Percentiles rank a stretch among this genome's conserved stretches.
phyloP scores from a whole-genome alignment of 306 rosid species.

The Corylus americana region DNA sequence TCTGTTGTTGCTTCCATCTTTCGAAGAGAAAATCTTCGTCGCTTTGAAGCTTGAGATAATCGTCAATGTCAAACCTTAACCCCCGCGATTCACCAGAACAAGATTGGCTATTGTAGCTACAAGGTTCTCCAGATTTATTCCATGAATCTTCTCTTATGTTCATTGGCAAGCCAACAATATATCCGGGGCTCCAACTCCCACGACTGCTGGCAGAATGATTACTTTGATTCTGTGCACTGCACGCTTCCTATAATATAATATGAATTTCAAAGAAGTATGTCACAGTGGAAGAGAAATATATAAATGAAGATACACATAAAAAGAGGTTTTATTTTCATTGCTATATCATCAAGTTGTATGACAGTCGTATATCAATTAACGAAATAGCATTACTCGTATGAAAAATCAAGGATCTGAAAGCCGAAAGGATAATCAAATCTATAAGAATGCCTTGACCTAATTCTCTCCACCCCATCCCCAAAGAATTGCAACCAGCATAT shows the following conservation, averaged over 20 bases:
- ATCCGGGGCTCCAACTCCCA: conserved; percentile 90
- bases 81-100: conserved; percentile 43
- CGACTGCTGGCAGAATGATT: conserved; percentile 65
- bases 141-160: conserved; percentile 47
- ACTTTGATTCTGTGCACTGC: conserved; percentile 38
- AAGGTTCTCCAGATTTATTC: conserved; percentile 41
- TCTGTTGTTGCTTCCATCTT: conserved; percentile 64
- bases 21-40: conserved; percentile 63
- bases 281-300: not conserved
- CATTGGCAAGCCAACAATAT: conserved; percentile 37
- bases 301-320: not conserved
- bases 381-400: too few species aligned
- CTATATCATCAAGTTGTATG: too few species aligned
- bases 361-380: too few species aligned
- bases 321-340: too few species aligned
- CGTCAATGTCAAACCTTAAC: conserved; percentile 56
- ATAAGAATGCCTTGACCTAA: not conserved
- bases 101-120: conserved; percentile 28
- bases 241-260: conserved; percentile 46
- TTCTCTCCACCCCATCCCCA: not conserved
- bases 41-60: conserved; percentile 60
- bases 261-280: conserved; percentile 14
- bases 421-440: not conserved
- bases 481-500: not conserved
- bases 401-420: not conserved